phyloP scores from a whole-genome alignment of 495 filamentous ascomycete genomes.

The Aspergillus incahuasiensis region DNA sequence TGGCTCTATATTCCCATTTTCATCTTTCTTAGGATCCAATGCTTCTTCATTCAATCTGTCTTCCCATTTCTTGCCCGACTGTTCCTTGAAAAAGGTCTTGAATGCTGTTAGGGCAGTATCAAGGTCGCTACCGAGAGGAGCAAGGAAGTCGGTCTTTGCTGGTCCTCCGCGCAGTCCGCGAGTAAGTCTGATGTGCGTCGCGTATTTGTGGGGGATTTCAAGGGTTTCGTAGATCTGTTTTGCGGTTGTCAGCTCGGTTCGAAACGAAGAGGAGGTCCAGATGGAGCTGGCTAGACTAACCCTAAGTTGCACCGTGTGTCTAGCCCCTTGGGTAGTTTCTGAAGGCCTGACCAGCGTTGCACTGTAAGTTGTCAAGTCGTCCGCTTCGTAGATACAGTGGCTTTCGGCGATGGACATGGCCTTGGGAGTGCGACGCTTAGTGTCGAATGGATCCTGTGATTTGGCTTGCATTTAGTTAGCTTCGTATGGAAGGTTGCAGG shows the following conservation, averaged over 20 bases:
- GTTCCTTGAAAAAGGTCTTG: constrained; percentile 49
- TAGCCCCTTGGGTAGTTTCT: background rate
- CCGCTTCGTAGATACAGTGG: constrained; percentile 22
- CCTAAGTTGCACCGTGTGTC: constrained; percentile 27
- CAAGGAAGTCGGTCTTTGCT: constrained; percentile 25
- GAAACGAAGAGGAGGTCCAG: too few species aligned
- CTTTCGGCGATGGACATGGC: constrained; percentile 11
- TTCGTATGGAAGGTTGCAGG: background rate
- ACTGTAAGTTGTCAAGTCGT: constrained; percentile 10
- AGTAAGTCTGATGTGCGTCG: constrained; percentile 33
- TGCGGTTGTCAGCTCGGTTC: too few species aligned
- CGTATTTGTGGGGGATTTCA: constrained; percentile 42
- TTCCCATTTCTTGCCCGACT: constrained; percentile 55
- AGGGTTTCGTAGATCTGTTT: constrained; percentile 51
- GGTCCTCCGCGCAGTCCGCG: constrained; percentile 17
- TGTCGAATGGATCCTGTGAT: constrained; percentile 3
- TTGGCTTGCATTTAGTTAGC: constrained; percentile 5
- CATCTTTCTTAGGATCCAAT: constrained; percentile 17
- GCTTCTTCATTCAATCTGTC: constrained; percentile 28
- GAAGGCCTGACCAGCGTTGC: constrained; percentile 19
- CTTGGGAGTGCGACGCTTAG: constrained; percentile 3
- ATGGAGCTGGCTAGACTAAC: constrained; percentile 18
- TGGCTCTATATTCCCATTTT: constrained; percentile 24
- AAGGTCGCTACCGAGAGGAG: constrained; percentile 25
- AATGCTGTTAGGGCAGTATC: constrained; percentile 43